Conservation (phyloP, 495 filamentous ascomycete genomes). For the Hypoxylon intermedium region DNA sequence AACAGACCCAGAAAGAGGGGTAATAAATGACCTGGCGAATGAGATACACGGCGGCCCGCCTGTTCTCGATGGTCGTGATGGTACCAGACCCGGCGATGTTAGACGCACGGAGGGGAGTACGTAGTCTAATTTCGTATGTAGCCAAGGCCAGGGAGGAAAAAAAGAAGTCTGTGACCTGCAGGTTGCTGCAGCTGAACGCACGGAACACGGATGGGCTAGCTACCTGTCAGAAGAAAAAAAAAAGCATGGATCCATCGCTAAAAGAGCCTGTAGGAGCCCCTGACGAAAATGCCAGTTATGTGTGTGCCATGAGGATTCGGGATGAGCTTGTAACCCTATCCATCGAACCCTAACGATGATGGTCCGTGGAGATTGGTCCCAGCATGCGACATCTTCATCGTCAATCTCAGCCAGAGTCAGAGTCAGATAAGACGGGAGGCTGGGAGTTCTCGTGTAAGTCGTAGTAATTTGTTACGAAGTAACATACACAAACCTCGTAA, state of each 20-base stretch:
- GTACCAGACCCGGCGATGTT: slow-evolving; percentile 9
- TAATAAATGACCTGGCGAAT: slow-evolving; percentile 29
- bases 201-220: slow-evolving; percentile 26
- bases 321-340: slow-evolving; percentile 32
- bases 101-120: slow-evolving; percentile 27
- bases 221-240: slow-evolving; percentile 15
- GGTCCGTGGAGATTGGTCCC: slow-evolving; percentile 3
- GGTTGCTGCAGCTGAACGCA: slow-evolving; percentile 17
- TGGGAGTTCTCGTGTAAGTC: neutral
- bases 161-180: slow-evolving; percentile 23
- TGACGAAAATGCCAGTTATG: neutral
- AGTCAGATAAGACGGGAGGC: no score
- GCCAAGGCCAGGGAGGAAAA: slow-evolving; percentile 11
- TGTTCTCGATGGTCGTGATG: slow-evolving; percentile 30
- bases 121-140: slow-evolving; percentile 18
- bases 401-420: no score
- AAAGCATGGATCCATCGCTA: slow-evolving; percentile 31
- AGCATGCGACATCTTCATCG: neutral
- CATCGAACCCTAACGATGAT: slow-evolving; percentile 30
- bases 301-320: slow-evolving; percentile 14
- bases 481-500: neutral
- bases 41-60: slow-evolving; percentile 26
- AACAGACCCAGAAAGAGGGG: slow-evolving; percentile 23
- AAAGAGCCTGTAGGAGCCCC: slow-evolving; percentile 35
- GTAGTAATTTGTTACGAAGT: neutral